Conservation (phyloP, 176 grass and related monocot species). For the Guadua angustifolia region DNA sequence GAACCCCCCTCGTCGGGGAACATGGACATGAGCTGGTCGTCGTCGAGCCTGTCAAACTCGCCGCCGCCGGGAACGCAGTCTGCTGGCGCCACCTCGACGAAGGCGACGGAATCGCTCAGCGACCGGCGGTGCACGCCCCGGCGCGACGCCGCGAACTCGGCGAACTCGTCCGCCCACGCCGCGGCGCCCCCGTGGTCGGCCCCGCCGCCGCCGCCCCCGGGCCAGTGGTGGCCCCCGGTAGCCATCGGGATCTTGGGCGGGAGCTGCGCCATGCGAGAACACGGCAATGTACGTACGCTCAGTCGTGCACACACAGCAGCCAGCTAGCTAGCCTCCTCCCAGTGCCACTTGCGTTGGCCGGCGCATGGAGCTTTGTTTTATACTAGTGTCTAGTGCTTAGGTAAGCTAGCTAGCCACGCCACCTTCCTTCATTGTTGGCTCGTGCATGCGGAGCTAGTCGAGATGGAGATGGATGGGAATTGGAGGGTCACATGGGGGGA, state of each 20-base stretch:
- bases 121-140: slow-evolving; percentile 79
- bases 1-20: slow-evolving; percentile 68
- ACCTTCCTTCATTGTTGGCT: neutral
- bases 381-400: slow-evolving; percentile 22
- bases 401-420: neutral
- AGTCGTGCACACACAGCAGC: slow-evolving; percentile 5
- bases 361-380: slow-evolving; percentile 48
- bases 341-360: slow-evolving; percentile 22
- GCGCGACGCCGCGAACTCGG: slow-evolving; percentile 76
- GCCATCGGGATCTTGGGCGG: slow-evolving; percentile 58
- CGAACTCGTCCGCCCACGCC: slow-evolving; percentile 73
- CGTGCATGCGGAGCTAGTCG: neutral
- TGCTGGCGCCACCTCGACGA: slow-evolving; percentile 71
- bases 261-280: slow-evolving; percentile 53
- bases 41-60: slow-evolving; percentile 89
- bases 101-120: slow-evolving; percentile 85
- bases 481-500: slow-evolving; percentile 67
- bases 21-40: slow-evolving; percentile 98
- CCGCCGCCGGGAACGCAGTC: slow-evolving; percentile 24
- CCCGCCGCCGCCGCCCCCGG: slow-evolving; percentile 4
- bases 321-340: neutral
- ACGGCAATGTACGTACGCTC: slow-evolving; percentile 2
- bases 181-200: neutral
- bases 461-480: slow-evolving; percentile 38
- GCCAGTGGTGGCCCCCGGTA: slow-evolving; percentile 51